Base-by-base conservation (phyloP, 2,329 filamentous ascomycete genomes). In the Penicillium occitanis region DNA sequence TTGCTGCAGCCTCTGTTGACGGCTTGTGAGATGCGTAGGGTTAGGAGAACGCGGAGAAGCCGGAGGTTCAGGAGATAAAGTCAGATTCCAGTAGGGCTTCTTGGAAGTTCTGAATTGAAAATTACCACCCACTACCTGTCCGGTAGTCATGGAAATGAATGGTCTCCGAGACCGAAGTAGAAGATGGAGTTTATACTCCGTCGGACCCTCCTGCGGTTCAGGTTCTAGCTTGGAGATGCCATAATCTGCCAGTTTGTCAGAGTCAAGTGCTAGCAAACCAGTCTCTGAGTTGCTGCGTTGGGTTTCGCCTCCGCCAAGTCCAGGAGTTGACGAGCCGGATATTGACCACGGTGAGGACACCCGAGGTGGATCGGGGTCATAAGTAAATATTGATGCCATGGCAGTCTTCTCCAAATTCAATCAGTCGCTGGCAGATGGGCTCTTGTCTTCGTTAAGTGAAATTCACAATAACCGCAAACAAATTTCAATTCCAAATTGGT, bases 361-460 rank as follows among this genome's bases (percentile, higher is more conserved):
- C 76, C 91, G 85, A 1, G 92, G 91, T 55, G 93, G 92, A 70
- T 97, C 90, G 2, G 92, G 89, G 68, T 97, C 92, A 76, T 91
- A 99, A 0, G 94, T 97, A 77, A 99, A 99, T 71, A 99, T 92
- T 13, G 94, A 97, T 66, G 95, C 94, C 91, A 95, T 96, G 33
- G 2, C 3, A 25, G 53, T 11, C 11, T 22, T 13, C 10, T 13
- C 10, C 1, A 1, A 10, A 53, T 0, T 53, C 28, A 33, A 8
- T 33, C 14, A 33, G 1, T 33, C 17, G 33, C 25, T 30, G 3
- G n/a, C 7, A n/a, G 7, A 30, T 10, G 50, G 28, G 7, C 14
- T n/a, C 7, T n/a, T 19, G 14, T n/a, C 14, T 53, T 11, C 14
- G 7, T n/a, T n/a, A 28, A 10, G 50, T 30, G 50, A 7, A 40